Conservation (phyloP, 192 early-diverging fungal genomes). For the Coemansia sp. region DNA sequence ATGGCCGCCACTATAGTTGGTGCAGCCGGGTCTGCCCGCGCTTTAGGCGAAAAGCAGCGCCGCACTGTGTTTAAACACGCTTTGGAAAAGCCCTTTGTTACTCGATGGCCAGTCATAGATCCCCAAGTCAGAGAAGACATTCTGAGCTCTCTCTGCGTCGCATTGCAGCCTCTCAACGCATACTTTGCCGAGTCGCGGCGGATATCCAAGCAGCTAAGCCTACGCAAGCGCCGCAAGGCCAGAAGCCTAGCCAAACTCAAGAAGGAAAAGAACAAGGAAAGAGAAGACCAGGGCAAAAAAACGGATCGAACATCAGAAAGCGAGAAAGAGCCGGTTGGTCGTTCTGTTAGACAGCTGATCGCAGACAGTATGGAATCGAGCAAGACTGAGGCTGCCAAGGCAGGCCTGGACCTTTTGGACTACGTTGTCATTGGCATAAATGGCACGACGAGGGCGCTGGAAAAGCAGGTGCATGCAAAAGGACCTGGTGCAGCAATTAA, state of each 20-base stretch:
- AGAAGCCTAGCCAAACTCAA: slow-evolving; percentile 5
- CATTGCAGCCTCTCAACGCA: slow-evolving; percentile 22
- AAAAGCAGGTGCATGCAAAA: slow-evolving; percentile 23
- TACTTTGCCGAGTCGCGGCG: slow-evolving; percentile 35
- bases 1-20: neutral
- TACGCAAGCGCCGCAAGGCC: slow-evolving; percentile 12
- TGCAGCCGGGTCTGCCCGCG: slow-evolving; percentile 15
- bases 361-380: slow-evolving; percentile 1
- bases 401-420: slow-evolving; percentile 16
- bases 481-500: neutral
- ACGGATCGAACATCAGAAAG: neutral
- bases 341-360: neutral
- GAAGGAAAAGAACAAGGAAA: neutral
- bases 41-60: slow-evolving; percentile 21
- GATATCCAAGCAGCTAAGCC: slow-evolving; percentile 17
- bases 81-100: slow-evolving; percentile 40
- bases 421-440: slow-evolving; percentile 43
- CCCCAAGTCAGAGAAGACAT: slow-evolving; percentile 16
- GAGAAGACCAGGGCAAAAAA: neutral
- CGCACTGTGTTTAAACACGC: slow-evolving; percentile 44
- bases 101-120: slow-evolving; percentile 27
- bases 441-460: slow-evolving; percentile 36
- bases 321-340: neutral
- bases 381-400: neutral
- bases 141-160: slow-evolving; percentile 21